Evolutionary conservation across 148 eudicot genomes (phyloP), one percentile per base, ranked within the genome.

Genomic region (Cornus kousa): DNA sequence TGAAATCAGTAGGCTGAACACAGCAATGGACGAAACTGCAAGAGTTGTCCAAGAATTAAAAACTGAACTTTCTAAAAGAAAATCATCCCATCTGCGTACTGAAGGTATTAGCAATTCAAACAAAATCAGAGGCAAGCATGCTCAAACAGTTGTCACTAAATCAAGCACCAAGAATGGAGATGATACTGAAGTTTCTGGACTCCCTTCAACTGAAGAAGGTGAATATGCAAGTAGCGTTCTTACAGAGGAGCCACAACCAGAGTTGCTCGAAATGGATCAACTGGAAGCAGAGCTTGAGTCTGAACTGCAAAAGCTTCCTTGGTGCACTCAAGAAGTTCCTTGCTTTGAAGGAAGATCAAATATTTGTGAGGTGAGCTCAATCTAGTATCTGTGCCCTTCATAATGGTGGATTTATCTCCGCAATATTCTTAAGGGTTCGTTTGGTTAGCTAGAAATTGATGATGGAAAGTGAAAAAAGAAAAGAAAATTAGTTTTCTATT

Each of bases 241-340:
- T 32, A 87, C 85, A 6, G 94, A 85, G 65, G 90, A 87, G 68
- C 86, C 85, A 48, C 86, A 60, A 20, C 85, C 86, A 74, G 91
- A 85, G 59, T 77, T 78, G 43, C 16, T 78, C 78, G 94, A 86
- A 74, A 89, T 93, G 89, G 93, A 88, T 77, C 89, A 75, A 72
- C 82, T 93, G 76, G 93, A 89, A 82, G 89, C 92, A 59, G 97
- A 93, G 77, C 84, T 93, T 17, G 93, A 91, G 33, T 86, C 85
- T 62, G 97, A 93, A 77, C 84, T 91, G 50, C 88, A 84, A 74
- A 93, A 93, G 85, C 93, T 93, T 87, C 89, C 91, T 23, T 86
- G 84, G 89, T 73, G 86, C 75, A 70, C 82, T 37, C 65, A 77
- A 22, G 87, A 87, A 85, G 81, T 67, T 60, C 83, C 86, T 68